Evolutionary conservation across 805 yeast species (phyloP), one percentile per base, ranked within the genome.

Genomic region (Ogataea populi-albae): DNA sequence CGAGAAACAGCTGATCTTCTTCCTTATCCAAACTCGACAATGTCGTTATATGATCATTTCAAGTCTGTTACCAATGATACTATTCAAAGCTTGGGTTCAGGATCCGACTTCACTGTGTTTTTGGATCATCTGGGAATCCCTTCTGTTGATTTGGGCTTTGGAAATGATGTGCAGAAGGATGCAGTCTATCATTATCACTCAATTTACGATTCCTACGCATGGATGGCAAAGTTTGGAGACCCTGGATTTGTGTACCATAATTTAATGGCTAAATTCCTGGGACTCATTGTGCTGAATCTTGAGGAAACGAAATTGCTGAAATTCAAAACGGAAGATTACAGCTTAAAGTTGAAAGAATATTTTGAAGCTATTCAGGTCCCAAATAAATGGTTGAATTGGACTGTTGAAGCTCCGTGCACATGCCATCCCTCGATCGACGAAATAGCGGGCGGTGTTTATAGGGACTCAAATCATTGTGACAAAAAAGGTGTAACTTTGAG

Each of bases 131-230:
- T 76, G 43, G 83, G 82, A 33, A 73, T 77, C 27, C 71, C 81
- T 2, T 70, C 81, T 0, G 60, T 73, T n/a, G 83, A 81, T 55
- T 39, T 79, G 31, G 83, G 81, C 0, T 83, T 80, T 52, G 31
- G 26, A 5, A 50, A 52, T 26, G 57, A 50, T 14, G 63, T 67
- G 7, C 49, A 53, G 9, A 62, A 55, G 6, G 82, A 78, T 33
- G 68, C 87, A 0, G 75, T 81, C 6, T 82, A 82, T 53, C 89
- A 81, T 41, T 81, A 83, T 55, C 91, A 83, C 54, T 81, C 89
- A 12, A 77, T 79, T 54, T 83, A 79, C 52, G 88, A 81, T 57
- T 79, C 86, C 1, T 77, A 62, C 55, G 65, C 76, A 45, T 83
- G 91, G 91, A 79, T 82, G 81, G 66, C 68, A 23, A 65, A 59